phyloP scores from a whole-genome alignment of 257 asterid species.

The Solanum okadae region DNA sequence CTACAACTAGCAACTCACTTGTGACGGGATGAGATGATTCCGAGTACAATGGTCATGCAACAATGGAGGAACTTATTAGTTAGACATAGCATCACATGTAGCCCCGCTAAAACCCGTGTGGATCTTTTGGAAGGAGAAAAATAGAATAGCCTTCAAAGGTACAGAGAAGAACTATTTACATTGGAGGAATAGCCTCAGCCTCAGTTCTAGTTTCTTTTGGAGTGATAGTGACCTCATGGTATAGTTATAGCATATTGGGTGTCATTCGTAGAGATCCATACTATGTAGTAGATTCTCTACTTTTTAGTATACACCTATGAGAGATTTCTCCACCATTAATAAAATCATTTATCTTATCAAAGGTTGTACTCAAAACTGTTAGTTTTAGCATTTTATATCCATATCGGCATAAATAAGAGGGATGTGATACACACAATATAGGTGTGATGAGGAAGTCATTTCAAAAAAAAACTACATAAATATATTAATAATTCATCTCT shows the following conservation, averaged over 20 bases:
- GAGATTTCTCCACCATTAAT: not conserved
- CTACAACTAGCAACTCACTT: not conserved
- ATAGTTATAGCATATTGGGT: not conserved
- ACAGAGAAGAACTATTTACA: not conserved
- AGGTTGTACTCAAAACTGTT: not conserved
- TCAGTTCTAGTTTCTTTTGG: not conserved
- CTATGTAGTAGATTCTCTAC: not conserved
- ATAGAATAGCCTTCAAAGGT: not conserved
- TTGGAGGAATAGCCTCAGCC: not conserved
- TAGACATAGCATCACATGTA: not conserved
- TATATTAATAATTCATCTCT: not conserved
- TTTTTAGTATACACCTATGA: not conserved
- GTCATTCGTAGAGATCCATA: not conserved
- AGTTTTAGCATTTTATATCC: not conserved
- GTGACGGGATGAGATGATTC: not conserved
- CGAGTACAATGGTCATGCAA: not conserved
- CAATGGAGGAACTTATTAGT: not conserved
- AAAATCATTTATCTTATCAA: not conserved
- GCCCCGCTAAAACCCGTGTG: not conserved
- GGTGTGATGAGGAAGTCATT: not conserved
- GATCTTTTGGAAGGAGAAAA: not conserved
- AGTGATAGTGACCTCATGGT: not conserved
- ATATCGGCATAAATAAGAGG: not conserved
- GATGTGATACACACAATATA: not conserved
- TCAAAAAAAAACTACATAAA: not conserved